Conservation (phyloP, 2,329 filamentous ascomycete species). For the Coniochaeta sp. region DNA sequence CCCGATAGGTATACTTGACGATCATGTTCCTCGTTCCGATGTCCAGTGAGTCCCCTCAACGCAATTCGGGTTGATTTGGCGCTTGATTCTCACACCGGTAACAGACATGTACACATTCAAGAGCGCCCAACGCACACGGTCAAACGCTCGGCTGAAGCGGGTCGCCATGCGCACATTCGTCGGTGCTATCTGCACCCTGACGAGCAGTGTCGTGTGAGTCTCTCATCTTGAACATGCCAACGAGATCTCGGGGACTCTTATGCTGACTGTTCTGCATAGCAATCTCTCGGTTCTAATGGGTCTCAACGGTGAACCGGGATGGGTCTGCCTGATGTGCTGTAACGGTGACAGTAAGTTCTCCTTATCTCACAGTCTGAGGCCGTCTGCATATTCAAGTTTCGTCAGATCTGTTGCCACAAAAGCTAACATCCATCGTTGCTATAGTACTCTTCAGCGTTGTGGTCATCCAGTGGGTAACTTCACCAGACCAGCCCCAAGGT, state of each 20-base stretch:
- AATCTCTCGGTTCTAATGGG: conserved; percentile 54
- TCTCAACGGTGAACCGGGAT: conserved; percentile 52
- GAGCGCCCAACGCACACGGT: conserved; percentile 31
- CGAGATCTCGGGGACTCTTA: background rate
- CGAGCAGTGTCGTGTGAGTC: conserved; percentile 49
- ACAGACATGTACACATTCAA: conserved; percentile 49
- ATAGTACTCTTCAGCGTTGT: conserved; percentile 38
- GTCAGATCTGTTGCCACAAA: too few relatives aligned
- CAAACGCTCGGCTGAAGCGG: conserved; percentile 36
- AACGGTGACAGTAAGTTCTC: conserved; percentile 55
- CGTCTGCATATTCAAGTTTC: too few relatives aligned
- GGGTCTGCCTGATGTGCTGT: conserved; percentile 60
- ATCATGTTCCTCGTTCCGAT: conserved; percentile 56
- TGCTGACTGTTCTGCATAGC: conserved; percentile 21
- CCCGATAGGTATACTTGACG: conserved; percentile 49
- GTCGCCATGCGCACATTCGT: conserved; percentile 53
- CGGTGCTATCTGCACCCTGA: conserved; percentile 48
- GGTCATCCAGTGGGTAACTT: conserved; percentile 56
- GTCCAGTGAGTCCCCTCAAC: conserved; percentile 34
- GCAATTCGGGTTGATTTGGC: background rate
- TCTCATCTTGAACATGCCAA: background rate
- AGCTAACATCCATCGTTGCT: background rate
- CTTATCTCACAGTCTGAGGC: too few relatives aligned
- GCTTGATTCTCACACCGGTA: background rate
- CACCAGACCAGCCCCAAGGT: conserved; percentile 23